Conservation (phyloP, 106 monocot species). For the Gastrodia elata region DNA sequence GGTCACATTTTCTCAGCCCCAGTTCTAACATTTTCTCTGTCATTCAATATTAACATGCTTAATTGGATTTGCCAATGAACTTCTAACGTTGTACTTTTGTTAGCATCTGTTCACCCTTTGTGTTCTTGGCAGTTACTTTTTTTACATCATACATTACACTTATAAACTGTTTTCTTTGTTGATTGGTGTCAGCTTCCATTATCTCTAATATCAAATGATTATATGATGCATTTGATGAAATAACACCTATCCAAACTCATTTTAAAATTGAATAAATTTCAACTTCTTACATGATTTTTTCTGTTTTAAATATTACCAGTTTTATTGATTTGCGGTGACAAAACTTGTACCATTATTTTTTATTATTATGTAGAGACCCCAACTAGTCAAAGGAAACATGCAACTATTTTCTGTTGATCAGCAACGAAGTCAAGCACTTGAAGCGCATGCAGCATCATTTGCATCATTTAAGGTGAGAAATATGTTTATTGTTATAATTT, state of each 20-base stretch:
- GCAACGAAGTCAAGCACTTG: constrained; percentile 96
- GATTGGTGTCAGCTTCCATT: not conserved
- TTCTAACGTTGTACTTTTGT: not conserved
- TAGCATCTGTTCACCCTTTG: not conserved
- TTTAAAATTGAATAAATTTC: too few relatives aligned
- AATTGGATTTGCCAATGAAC: not conserved
- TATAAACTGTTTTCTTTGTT: not conserved
- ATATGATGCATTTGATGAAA: not conserved
- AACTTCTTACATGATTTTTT: too few relatives aligned
- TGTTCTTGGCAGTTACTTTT: not conserved
- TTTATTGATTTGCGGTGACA: not conserved
- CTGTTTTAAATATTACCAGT: not conserved
- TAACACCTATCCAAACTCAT: too few relatives aligned
- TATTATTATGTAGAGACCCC: constrained; percentile 55
- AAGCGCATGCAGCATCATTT: constrained; percentile 98
- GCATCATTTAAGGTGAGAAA: constrained; percentile 64
- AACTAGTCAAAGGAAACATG: constrained; percentile 97
- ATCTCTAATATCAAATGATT: not conserved
- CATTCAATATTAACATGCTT: too few relatives aligned
- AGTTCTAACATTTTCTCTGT: not conserved
- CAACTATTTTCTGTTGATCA: constrained; percentile 99
- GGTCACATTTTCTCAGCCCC: not conserved
- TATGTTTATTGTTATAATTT: not conserved
- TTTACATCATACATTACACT: not conserved
- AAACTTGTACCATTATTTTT: not conserved